Base-by-base conservation (phyloP, 805 yeast species). In the Pichia manshurica region DNA sequence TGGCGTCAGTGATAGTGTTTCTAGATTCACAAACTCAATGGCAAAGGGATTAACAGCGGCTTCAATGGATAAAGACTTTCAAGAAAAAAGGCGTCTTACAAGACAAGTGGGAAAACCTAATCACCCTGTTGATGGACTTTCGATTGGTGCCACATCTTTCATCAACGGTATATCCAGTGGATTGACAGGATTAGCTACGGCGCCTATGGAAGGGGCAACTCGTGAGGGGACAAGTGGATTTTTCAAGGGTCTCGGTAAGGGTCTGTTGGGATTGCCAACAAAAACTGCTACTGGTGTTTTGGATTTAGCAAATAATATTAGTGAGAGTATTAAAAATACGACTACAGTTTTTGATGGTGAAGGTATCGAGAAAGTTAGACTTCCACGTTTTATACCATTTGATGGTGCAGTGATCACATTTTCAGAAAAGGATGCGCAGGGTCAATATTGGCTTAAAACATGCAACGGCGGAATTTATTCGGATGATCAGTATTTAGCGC, bases 271-370 rank as follows among this genome's bases (percentile, higher is more conserved):
- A 0, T 68, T 95, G 28, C 99, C 99, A 0, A 90, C 99, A 0
- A 93, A 93, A 69, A 87, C 98, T 0, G 96, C 96, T 0, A 89
- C 91, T 56, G 99, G 99, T 12, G 63, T 93, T 21, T 82, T 93
- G 55, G 99, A 93, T 62, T 72, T 95, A 53, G 96, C 98, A 0
- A 84, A 86, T 46, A 91, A 87, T 64, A 82, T 93, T 33, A 82
- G 96, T 67, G 97, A 90, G 62, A 98, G 98, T 23, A 89, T 95
- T 42, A 75, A 90, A 51, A 90, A 84, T 62, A 87, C 97, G 0
- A 88, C 99, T 0, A 87, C 96, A 0, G 91, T 86, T 1, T 84
- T 88, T 61, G 96, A 88, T 62, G 79, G 75, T 3, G 88, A 82
- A 38, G 83, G 83, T 0, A 74, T 90, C 42, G 86, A 81, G 48